Evolutionary conservation across 345 rosid genomes (phyloP).

Genomic region (Eucalyptus virginea): DNA sequence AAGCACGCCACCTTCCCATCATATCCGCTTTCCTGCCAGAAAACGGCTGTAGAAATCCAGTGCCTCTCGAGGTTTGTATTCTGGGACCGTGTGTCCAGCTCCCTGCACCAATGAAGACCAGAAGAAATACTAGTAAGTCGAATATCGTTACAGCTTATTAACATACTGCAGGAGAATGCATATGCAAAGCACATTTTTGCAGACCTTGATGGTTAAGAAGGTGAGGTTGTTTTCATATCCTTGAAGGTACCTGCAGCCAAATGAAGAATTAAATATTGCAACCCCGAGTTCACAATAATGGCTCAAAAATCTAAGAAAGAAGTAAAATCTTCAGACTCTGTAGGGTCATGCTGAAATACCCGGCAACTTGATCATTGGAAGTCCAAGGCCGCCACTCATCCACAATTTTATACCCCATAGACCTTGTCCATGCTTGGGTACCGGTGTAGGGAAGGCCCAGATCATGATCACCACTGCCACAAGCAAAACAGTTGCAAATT

Average conservation of each 20-base stretch:
- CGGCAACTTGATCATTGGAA: constrained; percentile 54
- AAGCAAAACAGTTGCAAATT: neutral
- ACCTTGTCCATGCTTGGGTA: constrained; percentile 81
- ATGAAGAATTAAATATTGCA: neutral
- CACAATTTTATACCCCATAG: constrained; percentile 56
- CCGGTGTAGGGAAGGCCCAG: constrained; percentile 95
- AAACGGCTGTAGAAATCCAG: constrained; percentile 72
- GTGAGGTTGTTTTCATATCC: constrained; percentile 77
- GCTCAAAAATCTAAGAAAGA: neutral
- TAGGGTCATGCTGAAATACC: constrained; percentile 23
- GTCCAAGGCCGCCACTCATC: constrained; percentile 92
- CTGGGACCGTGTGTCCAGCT: constrained; percentile 85
- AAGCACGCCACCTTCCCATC: neutral
- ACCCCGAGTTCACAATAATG: neutral
- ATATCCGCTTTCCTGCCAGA: constrained; percentile 44
- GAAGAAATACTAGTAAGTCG: neutral
- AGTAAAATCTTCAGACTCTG: neutral
- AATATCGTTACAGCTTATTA: neutral
- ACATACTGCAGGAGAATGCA: neutral
- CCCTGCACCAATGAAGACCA: constrained; percentile 35
- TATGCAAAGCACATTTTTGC: neutral
- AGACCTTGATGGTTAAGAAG: constrained; percentile 74
- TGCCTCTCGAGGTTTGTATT: constrained; percentile 74
- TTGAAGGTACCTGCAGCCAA: constrained; percentile 5
- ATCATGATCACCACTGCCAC: constrained; percentile 82